Base-by-base conservation (phyloP, 805 yeast species). In the Candida wancherniae region DNA sequence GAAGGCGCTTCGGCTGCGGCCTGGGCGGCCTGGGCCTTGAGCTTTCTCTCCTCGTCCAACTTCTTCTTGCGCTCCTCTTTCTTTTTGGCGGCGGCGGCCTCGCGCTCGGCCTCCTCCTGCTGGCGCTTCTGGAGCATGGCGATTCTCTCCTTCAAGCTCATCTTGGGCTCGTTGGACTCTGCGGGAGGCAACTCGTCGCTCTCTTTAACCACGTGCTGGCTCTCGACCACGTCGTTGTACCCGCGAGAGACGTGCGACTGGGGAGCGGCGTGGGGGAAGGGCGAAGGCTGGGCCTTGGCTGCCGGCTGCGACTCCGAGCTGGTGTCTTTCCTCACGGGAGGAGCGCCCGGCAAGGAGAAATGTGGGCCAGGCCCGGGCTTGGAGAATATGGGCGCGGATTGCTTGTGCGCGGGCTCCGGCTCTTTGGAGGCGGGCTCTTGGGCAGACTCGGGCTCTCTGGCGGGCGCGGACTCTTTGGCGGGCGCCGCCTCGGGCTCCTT, bases 141-240 rank as follows among this genome's bases (percentile, higher is more conserved):
- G 51, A 90, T 86, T 43, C 97, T 72, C 46, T 92, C 97, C 51
- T 82, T 82, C 47, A 90, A 64, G 35, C 94, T 80, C 63, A 87
- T 58, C 44, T 83, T 78, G 6, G 95, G 95, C 19, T 70, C 74
- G 19, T 70, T 80, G 14, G 17, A 67, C 74, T 34, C 67, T 62
- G 15, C 49, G 44, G 6, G 50, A 6, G 16, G 21, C 9, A 11
- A 24, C 10, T 18, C 17, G 15, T 34, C 36, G 14, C 34, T 24
- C 28, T 37, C 48, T 9, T 43, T 29, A n/a, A 30, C 42, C 3
- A 45, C 31, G 9, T 42, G 37, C 13, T 31, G 24, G 15, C 24
- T 50, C 19, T 51, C 56, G 8, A 47, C 40, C 5, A 33, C 42
- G 18, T 55, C 55, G 26, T 53, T 54, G 37, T 45, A 48, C 15